phyloP scores from a whole-genome alignment of 768 basidiomycete species.

The Boletus sp. region DNA sequence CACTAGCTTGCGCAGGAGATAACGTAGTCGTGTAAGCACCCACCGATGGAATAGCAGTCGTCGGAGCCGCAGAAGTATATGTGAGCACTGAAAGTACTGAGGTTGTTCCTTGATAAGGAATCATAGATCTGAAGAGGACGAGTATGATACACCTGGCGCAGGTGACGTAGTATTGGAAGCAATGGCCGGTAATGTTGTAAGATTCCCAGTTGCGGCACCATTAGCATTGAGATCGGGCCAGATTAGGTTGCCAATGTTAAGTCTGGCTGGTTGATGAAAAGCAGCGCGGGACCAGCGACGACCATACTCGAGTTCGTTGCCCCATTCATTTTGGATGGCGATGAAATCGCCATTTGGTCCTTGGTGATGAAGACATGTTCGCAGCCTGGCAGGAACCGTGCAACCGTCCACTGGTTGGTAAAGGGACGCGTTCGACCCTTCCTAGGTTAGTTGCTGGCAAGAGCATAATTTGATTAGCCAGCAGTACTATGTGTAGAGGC shows the following conservation, averaged over 20 bases:
- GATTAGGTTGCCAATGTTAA: conserved; percentile 46
- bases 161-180: neutral
- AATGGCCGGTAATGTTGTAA: neutral
- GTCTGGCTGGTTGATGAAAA: conserved; percentile 61
- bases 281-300: conserved; percentile 69
- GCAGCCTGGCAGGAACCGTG: conserved; percentile 60
- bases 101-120: conserved; percentile 8
- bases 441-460: conserved; percentile 59
- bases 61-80: conserved; percentile 27
- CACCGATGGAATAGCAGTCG: neutral
- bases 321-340: conserved; percentile 34
- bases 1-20: conserved; percentile 24
- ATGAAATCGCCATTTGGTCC: conserved; percentile 57
- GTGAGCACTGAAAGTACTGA: conserved; percentile 25
- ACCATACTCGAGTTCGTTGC: conserved; percentile 42
- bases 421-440: conserved; percentile 54
- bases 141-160: neutral
- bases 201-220: neutral
- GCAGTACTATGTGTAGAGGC: neutral
- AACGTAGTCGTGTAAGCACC: conserved; percentile 18
- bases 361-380: conserved; percentile 65
- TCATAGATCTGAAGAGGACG: conserved; percentile 2
- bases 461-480: conserved; percentile 8
- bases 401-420: conserved; percentile 60
- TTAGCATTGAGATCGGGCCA: conserved; percentile 28